A percentile compares a stretch with the other conserved stretches of the same genome.
phyloP scores from a whole-genome alignment of 148 eudicot genomes.

The Persicaria maculosa region DNA sequence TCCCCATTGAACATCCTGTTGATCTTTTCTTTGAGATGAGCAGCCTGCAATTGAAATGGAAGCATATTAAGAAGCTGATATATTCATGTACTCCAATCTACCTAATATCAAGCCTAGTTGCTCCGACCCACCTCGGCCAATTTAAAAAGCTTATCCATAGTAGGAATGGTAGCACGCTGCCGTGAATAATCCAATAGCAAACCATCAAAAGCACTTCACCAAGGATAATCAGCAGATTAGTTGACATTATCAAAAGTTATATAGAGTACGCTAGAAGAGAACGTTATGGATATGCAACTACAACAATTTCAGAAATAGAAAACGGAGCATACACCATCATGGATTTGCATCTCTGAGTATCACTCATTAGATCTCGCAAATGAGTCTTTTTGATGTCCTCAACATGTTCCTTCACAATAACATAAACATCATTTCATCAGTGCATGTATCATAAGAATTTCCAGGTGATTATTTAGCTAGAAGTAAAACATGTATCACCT shows the following conservation, averaged over 20 bases:
- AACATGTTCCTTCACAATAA: slow-evolving; percentile 59
- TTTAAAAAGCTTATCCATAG: slow-evolving; percentile 59
- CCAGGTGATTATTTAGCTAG: background rate
- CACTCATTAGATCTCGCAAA: slow-evolving; percentile 77
- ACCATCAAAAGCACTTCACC: slow-evolving; percentile 68
- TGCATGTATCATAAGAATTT: background rate
- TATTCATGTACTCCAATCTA: background rate
- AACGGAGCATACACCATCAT: slow-evolving; percentile 72
- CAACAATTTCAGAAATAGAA: background rate
- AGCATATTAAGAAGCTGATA: slow-evolving; percentile 3
- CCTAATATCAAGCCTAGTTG: background rate
- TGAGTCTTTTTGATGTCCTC: slow-evolving; percentile 77
- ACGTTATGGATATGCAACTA: background rate
- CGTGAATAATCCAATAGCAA: slow-evolving; percentile 80
- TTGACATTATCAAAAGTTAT: background rate
- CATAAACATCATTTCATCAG: background rate
- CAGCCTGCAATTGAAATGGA: slow-evolving; percentile 51
- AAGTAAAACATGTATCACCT: slow-evolving; percentile 33
- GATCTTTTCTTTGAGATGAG: slow-evolving; percentile 75
- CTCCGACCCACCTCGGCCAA: slow-evolving; percentile 68
- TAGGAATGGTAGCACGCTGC: slow-evolving; percentile 67
- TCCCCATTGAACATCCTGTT: slow-evolving; percentile 77
- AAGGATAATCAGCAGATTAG: background rate
- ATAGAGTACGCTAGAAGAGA: background rate
- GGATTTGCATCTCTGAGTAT: slow-evolving; percentile 70